Base-by-base conservation (phyloP, 2,329 filamentous ascomycete species). In the Arthrinium puccinioides region DNA sequence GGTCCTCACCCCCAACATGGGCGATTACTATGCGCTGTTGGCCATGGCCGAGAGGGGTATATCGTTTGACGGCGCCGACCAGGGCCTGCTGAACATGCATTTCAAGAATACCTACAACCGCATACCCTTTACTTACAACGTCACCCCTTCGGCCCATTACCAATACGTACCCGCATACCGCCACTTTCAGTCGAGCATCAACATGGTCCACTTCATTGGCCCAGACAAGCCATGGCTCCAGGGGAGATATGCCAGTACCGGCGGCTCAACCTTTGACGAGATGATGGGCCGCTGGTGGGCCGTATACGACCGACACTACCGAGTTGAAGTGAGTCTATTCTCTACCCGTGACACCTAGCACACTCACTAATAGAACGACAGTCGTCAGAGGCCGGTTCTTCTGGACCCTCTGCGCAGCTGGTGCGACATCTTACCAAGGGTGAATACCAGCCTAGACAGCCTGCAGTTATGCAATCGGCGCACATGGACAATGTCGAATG, bases 61-160 rank as follows among this genome's bases (percentile, higher is more conserved):
- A 56, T 96, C 89, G 46, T 98, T 98, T 55, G 92, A 98, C 58
- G 92, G 92, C 33, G 92, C 92, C 25, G 92, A 98, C 57, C 92
- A 98, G 63, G 92, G 92, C 38, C 69, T 98, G 36, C 66, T 98
- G 50, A 98, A 98, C 60, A 89, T 94, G 73, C 84, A 97, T 63
- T 98, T 92, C 64, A 75, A 83, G 63, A 70, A 82, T 57, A 76
- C 75, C 43, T 95, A 82, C 76, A 82, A 96, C 61, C 81, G 89
- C 47, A 64, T 98, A 54, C 89, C 86, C 63, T 98, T 98, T 63
- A 83, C 82, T 35, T 98, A 97, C 70, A 98, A 98, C 60, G 92
- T 92, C 61, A 98, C 92, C 0, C 92, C 92, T 1, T 96, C 87
- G 44, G 89, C 84, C 18, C 88, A 95, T 59, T 98, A 98, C 66